Base-by-base conservation (phyloP, 345 rosid genomes). In the Clausena lansium region DNA sequence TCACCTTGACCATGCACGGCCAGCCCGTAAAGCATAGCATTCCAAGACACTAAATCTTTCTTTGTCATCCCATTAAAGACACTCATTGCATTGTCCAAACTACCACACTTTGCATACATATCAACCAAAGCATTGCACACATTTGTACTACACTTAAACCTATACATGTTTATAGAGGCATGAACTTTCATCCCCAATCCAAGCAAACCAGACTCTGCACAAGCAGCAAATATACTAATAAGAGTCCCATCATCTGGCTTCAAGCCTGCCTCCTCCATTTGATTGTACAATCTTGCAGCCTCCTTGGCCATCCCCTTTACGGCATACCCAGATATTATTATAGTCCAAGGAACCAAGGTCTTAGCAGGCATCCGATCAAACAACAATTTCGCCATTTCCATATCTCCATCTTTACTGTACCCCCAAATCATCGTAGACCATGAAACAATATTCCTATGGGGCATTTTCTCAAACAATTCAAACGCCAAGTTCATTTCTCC, bases 401-500 rank as follows among this genome's bases (percentile, higher is more conserved):
- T 86, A 80, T 95, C 96, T 41, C 96, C 94, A 22, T 88, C 88
- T 83, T 86, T 89, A 47, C 93, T 72, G 74, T 89, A 91, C 68
- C 97, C 98, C 75, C 82, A 86, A 78, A 95, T 83, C 91, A 93
- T 86, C 0, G 94, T 90, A 9, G 98, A 92, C 99, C 99, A 95
- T 20, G 99, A 95, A 24, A 95, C 93, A 33, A 90, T 88, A 68
- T 86, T 92, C 76, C 98, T 91, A 82, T 84, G 87, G 4, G 97
- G 97, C 92, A 93, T 93, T 58, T 70, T 80, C 82, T 87, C 59
- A 28, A 95, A 95, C 83, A 93, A 59, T 14, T 91, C 87, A 80
- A 93, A 95, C 0, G 97, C 97, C 66, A 55, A 72, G 77, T 81
- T 75, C 91, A 90, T 89, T 52, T 91, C 89, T 79, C 90, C 91